Percentiles rank a stretch among this genome's conserved stretches.
These are phyloP conservation scores for Trichoderma sp. DNA, from an alignment of 2,329 filamentous ascomycete genomes.

Conservation along the genomic window DNA sequence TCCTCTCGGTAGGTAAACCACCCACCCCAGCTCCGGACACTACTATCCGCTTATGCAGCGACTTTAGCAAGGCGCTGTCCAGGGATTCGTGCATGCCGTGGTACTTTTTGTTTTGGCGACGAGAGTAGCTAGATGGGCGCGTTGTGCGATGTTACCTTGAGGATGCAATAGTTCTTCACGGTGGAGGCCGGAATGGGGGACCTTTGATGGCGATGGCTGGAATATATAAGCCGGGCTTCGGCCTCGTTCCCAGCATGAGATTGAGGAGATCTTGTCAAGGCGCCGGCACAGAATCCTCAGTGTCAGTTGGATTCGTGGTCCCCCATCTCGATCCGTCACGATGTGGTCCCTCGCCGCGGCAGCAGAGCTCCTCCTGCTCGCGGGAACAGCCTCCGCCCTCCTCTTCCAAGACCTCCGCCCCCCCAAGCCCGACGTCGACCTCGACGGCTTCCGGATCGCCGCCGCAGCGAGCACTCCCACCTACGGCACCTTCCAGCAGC, in stretches of 20 bases:
- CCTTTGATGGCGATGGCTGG: neutral
- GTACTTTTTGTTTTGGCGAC: neutral
- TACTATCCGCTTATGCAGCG: neutral
- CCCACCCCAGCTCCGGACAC: neutral
- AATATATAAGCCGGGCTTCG: constrained; percentile 13
- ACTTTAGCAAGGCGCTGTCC: neutral
- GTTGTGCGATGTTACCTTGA: constrained; percentile 19
- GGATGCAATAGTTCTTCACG: constrained; percentile 15
- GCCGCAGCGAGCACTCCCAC: neutral
- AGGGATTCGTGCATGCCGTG: too few relatives aligned
- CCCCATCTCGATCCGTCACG: neutral
- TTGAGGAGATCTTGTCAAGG: neutral
- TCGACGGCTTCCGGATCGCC: neutral
- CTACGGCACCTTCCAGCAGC: constrained; percentile 51
- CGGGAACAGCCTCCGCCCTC: constrained; percentile 8
- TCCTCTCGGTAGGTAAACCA: neutral
- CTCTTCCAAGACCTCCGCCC: neutral
- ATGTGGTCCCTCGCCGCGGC: constrained; percentile 18
- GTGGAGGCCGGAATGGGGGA: neutral
- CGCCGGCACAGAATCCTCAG: neutral
- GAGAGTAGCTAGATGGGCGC: constrained; percentile 13
- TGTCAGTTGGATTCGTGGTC: neutral
- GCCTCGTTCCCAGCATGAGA: neutral
- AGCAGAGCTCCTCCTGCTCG: constrained; percentile 23
- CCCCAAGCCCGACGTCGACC: neutral